phyloP scores from a whole-genome alignment of 2,329 filamentous ascomycete genomes.

The Beauveria sp. region DNA sequence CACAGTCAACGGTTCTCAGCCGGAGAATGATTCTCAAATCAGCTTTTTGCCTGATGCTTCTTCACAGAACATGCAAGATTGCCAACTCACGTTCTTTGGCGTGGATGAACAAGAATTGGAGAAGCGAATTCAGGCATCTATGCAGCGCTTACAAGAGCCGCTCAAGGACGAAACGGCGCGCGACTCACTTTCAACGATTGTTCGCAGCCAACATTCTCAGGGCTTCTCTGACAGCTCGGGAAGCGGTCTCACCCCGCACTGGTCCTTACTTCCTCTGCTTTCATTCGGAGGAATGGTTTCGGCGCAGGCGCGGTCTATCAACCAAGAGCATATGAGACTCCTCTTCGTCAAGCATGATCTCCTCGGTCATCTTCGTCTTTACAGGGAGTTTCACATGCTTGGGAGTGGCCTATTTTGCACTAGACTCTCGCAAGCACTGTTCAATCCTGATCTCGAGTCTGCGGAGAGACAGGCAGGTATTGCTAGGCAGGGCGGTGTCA shows the following conservation, averaged over 20 bases:
- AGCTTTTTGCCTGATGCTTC: too few species aligned
- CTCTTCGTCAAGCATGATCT: slow-evolving; percentile 70
- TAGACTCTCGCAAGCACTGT: slow-evolving; percentile 72
- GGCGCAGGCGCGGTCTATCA: slow-evolving; percentile 69
- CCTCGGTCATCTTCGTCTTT: slow-evolving; percentile 62
- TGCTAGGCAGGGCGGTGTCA: slow-evolving; percentile 59
- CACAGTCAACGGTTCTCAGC: slow-evolving; percentile 15
- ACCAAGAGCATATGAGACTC: slow-evolving; percentile 64
- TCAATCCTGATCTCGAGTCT: slow-evolving; percentile 72
- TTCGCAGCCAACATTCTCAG: slow-evolving; percentile 31
- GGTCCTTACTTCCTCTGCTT: slow-evolving; percentile 55
- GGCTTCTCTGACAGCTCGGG: slow-evolving; percentile 14
- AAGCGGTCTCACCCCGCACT: slow-evolving; percentile 42
- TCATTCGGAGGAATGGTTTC: slow-evolving; percentile 69
- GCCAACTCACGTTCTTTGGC: slow-evolving; percentile 39
- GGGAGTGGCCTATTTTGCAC: slow-evolving; percentile 79
- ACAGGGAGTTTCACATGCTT: slow-evolving; percentile 74
- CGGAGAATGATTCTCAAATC: background rate
- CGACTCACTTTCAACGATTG: slow-evolving; percentile 33
- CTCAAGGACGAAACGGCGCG: slow-evolving; percentile 16
- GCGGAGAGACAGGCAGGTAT: slow-evolving; percentile 66
- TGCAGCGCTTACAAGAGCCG: slow-evolving; percentile 33
- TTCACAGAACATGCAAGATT: background rate
- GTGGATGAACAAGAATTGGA: slow-evolving; percentile 39
- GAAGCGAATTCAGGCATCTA: slow-evolving; percentile 41